Evolutionary conservation across 192 early-diverging fungal species (phyloP).

Genomic region (Radiomyces spectabilis): DNA sequence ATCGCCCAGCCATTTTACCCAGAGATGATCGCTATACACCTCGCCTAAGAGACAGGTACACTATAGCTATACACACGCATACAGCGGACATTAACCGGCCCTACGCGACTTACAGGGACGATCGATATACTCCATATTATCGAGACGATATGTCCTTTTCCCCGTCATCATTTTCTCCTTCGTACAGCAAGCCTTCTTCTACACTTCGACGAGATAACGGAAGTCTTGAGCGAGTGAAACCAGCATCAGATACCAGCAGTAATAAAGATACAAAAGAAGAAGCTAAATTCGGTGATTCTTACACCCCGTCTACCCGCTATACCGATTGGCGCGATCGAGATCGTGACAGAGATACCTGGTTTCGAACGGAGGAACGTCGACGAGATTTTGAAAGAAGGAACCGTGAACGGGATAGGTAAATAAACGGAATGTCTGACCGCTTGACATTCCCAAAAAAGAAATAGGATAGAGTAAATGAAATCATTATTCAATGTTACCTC

Average conservation of each 20-base stretch:
- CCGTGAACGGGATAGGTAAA: slow-evolving; percentile 12
- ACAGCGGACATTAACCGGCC: background rate
- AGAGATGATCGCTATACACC: slow-evolving; percentile 20
- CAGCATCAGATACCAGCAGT: background rate
- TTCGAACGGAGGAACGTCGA: slow-evolving; percentile 25
- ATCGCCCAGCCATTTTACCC: slow-evolving; percentile 12
- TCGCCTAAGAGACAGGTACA: slow-evolving; percentile 21
- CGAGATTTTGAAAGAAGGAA: slow-evolving; percentile 23
- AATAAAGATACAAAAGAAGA: slow-evolving; percentile 6
- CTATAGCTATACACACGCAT: too few relatives aligned
- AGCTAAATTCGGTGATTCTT: slow-evolving; percentile 1
- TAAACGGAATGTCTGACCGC: too few relatives aligned
- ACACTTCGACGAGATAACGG: slow-evolving; percentile 19
- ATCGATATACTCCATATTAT: slow-evolving; percentile 24
- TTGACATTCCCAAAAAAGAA: too few relatives aligned
- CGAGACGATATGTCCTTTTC: slow-evolving; percentile 20
- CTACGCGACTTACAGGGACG: slow-evolving; percentile 6
- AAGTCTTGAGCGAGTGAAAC: slow-evolving; percentile 11
- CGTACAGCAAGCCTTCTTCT: slow-evolving; percentile 10
- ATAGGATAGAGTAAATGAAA: too few relatives aligned
- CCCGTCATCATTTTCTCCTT: slow-evolving; percentile 6
- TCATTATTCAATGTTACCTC: too few relatives aligned
- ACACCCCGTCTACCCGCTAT: slow-evolving; percentile 9
- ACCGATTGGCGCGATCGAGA: slow-evolving; percentile 24
- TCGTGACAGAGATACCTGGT: slow-evolving; percentile 18